Conservation (phyloP, 2,329 filamentous ascomycete species). For the Fusarium sp. region DNA sequence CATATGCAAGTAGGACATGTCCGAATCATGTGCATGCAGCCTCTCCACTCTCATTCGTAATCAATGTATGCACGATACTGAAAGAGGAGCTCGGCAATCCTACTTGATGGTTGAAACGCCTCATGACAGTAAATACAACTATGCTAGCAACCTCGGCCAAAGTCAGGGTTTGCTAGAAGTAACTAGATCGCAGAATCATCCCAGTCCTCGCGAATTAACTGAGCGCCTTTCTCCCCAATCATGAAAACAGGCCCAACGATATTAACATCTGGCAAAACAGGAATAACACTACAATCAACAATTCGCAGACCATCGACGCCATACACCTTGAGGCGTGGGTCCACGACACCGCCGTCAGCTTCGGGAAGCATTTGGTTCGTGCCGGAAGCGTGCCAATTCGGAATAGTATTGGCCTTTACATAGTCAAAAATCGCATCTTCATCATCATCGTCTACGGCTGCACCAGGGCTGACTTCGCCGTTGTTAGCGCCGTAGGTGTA, state of each 20-base stretch:
- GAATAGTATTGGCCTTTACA: constrained; percentile 7
- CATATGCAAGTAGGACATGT: no score
- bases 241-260: constrained; percentile 72
- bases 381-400: constrained; percentile 20
- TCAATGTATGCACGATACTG: background rate
- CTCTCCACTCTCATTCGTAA: no score
- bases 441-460: background rate
- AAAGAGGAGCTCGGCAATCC: background rate
- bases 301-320: constrained; percentile 31
- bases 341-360: constrained; percentile 39
- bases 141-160: no score
- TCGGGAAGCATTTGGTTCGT: constrained; percentile 20
- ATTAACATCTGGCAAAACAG: constrained; percentile 66
- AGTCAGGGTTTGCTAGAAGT: no score
- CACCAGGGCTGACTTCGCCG: constrained; percentile 12
- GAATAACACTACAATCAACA: constrained; percentile 53
- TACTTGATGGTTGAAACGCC: background rate
- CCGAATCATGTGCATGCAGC: no score
- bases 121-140: background rate
- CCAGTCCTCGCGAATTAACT: constrained; percentile 16
- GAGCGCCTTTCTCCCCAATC: constrained; percentile 64
- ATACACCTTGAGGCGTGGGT: constrained; percentile 27
- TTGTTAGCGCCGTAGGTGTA: background rate
- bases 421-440: constrained; percentile 17
- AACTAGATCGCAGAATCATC: background rate